A percentile compares a stretch with the other conserved stretches of the same genome.
These are phyloP conservation scores for Tylopilus sp. DNA, from an alignment of 768 basidiomycete genomes.

Conservation along the genomic window DNA sequence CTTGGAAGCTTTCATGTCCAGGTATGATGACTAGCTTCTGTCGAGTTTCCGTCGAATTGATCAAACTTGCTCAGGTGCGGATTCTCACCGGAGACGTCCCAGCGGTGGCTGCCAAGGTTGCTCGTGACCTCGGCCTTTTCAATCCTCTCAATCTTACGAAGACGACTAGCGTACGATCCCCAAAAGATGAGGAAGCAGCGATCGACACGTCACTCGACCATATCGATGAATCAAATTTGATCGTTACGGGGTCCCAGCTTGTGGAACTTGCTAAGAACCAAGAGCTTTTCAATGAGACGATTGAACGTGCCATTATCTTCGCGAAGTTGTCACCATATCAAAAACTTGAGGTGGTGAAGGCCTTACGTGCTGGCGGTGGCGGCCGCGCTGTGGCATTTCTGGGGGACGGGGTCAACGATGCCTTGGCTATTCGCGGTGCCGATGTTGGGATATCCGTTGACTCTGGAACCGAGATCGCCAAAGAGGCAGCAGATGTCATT, in stretches of 20 bases:
- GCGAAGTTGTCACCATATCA: constrained; percentile 33
- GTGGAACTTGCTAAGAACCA: constrained; percentile 27
- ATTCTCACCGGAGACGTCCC: constrained; percentile 36
- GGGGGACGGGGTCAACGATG: constrained; percentile 32
- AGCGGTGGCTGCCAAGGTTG: constrained; percentile 36
- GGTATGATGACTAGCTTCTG: constrained; percentile 15
- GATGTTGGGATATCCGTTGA: constrained; percentile 34
- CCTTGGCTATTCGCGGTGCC: constrained; percentile 31
- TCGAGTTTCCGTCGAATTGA: constrained; percentile 1
- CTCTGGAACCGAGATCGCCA: constrained; percentile 34
- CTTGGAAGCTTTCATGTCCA: constrained; percentile 29
- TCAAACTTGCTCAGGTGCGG: constrained; percentile 22
- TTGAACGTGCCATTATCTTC: constrained; percentile 31
- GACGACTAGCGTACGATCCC: background rate
- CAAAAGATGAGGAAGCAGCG: constrained; percentile 28
- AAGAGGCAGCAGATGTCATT: constrained; percentile 37
- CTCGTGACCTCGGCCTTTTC: constrained; percentile 35
- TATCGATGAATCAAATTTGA: constrained; percentile 22
- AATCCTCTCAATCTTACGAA: constrained; percentile 16
- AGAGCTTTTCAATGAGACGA: constrained; percentile 24
- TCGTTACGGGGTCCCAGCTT: constrained; percentile 30
- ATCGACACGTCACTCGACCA: background rate
- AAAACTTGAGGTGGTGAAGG: constrained; percentile 33
- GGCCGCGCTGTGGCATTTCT: constrained; percentile 32
- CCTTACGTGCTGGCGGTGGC: constrained; percentile 21